phyloP scores from a whole-genome alignment of 257 asterid genomes.

The Ajuga chamaepitys region DNA sequence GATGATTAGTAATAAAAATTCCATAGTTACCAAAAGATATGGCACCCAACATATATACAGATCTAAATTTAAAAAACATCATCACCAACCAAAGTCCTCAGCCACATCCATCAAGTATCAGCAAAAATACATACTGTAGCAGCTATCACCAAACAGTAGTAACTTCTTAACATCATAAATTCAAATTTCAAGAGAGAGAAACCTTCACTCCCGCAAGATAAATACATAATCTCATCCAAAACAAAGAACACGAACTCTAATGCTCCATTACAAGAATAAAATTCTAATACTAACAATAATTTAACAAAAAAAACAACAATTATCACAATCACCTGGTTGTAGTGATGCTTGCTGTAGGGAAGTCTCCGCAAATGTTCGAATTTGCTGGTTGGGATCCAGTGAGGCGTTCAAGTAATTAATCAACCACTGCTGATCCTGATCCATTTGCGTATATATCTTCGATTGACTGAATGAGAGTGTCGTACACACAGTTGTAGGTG shows the following conservation, averaged over 20 bases:
- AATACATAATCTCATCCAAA: background rate
- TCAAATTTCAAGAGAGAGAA: background rate
- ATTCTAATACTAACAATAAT: no score
- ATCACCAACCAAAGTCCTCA: background rate
- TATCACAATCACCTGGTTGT: constrained; percentile 38
- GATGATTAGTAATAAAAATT: background rate
- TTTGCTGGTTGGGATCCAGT: constrained; percentile 71
- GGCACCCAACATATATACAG: background rate
- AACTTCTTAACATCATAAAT: background rate
- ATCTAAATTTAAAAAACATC: background rate
- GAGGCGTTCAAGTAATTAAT: constrained; percentile 84
- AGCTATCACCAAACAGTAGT: background rate
- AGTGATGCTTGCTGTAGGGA: constrained; percentile 89
- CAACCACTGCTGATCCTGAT: constrained; percentile 77
- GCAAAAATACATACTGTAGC: background rate
- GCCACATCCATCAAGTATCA: background rate
- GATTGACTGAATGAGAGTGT: background rate
- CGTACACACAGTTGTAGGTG: background rate
- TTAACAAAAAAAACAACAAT: background rate
- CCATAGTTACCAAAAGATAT: background rate
- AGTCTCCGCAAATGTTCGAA: constrained; percentile 81
- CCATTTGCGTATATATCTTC: constrained; percentile 26
- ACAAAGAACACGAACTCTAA: background rate
- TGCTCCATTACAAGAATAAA: background rate
- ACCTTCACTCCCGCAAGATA: background rate